phyloP scores from a whole-genome alignment of 1,284 basidiomycete genomes.

The Rhodotorula sp. region DNA sequence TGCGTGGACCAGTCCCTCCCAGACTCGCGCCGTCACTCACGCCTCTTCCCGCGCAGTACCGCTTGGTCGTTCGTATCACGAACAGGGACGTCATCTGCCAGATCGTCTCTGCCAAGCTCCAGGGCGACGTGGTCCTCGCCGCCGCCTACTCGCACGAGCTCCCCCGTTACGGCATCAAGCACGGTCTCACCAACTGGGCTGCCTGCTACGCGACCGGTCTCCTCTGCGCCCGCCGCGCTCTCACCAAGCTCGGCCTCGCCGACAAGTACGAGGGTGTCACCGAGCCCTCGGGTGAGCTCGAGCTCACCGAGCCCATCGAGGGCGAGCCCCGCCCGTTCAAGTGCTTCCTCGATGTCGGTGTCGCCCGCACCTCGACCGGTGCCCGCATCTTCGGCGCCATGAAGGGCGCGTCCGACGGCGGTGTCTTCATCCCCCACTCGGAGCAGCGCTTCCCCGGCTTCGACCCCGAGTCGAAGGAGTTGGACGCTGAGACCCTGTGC shows the following conservation, averaged over 20 bases:
- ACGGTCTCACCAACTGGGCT: constrained; percentile 98
- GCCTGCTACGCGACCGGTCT: constrained; percentile 98
- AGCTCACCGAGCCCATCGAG: constrained; percentile 79
- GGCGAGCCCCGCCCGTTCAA: constrained; percentile 98
- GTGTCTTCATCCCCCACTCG: constrained; percentile 96
- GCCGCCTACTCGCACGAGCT: constrained; percentile 88
- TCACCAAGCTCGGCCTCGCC: constrained; percentile 91
- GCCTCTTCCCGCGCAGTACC: constrained; percentile 89
- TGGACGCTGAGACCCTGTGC: constrained; percentile 82
- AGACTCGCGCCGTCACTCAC: no score
- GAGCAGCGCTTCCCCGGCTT: constrained; percentile 98
- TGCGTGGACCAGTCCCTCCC: no score
- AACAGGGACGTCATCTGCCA: constrained; percentile 44
- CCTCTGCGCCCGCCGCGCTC: constrained; percentile 88
- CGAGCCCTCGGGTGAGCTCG: constrained; percentile 85
- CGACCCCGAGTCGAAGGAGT: constrained; percentile 88
- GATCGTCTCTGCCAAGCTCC: constrained; percentile 94
- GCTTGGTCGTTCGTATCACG: constrained; percentile 83
- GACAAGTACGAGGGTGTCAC: constrained; percentile 97
- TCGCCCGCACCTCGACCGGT: constrained; percentile 97
- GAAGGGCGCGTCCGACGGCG: constrained; percentile 98
- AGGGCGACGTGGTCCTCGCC: constrained; percentile 90
- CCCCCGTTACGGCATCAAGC: constrained; percentile 93
- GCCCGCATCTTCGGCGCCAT: constrained; percentile 97
- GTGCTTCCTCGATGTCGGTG: constrained; percentile 96